Conservation (phyloP, 2,329 filamentous ascomycete species). For the Fusarium sp. region DNA sequence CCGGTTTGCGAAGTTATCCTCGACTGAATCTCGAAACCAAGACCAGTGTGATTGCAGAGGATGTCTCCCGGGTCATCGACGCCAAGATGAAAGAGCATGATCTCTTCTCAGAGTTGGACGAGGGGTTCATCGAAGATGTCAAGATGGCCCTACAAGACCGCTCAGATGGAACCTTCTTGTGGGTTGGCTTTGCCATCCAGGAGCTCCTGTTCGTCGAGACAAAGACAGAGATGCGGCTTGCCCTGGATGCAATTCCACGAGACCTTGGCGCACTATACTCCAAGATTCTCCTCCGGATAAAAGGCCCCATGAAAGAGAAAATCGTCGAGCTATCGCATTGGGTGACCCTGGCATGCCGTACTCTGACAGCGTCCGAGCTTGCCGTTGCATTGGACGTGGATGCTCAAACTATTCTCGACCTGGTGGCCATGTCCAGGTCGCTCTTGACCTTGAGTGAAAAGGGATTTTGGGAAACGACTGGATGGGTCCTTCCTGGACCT, state of each 20-base stretch:
- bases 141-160: background rate
- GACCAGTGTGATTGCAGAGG: rapidly evolving
- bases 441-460: background rate
- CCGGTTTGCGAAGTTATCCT: background rate
- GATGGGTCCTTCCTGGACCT: too few relatives aligned
- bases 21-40: background rate
- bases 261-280: background rate
- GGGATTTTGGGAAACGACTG: too few relatives aligned
- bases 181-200: background rate
- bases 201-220: background rate
- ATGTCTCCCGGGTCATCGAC: background rate
- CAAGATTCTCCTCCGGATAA: background rate
- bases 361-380: background rate
- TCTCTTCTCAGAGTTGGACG: background rate
- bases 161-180: background rate
- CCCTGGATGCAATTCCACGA: background rate
- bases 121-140: rapidly evolving
- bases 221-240: background rate
- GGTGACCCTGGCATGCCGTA: background rate
- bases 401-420: background rate
- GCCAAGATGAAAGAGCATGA: background rate
- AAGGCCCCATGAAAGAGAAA: background rate
- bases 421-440: background rate
- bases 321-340: background rate
- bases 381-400: rapidly evolving